Percentiles rank a stretch among this genome's conserved stretches.
Evolutionary conservation across 2,329 filamentous ascomycete species (phyloP).

Genomic region (Davidsoniella virescens): DNA sequence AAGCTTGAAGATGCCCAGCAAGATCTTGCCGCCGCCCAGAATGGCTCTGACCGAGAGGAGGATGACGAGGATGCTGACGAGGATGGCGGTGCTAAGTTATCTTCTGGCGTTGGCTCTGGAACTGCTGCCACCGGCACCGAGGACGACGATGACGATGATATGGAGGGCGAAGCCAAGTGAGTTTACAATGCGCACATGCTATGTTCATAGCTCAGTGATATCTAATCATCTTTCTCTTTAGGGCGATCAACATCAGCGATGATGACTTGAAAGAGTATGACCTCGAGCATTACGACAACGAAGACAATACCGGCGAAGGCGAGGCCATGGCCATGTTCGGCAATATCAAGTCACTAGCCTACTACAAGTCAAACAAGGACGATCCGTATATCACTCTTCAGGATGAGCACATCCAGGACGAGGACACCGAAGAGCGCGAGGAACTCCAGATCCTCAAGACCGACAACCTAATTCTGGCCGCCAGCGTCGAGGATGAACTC

Average conservation of each 20-base stretch:
- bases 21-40: slow-evolving; percentile 42
- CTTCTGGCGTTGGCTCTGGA: not conserved
- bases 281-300: slow-evolving; percentile 82
- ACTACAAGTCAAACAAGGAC: slow-evolving; percentile 85
- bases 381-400: slow-evolving; percentile 93
- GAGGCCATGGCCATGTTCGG: slow-evolving; percentile 84
- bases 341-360: slow-evolving; percentile 82
- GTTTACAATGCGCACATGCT: not conserved
- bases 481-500: slow-evolving; percentile 91
- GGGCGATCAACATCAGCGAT: slow-evolving; percentile 39
- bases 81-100: slow-evolving; percentile 16
- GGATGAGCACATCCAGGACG: slow-evolving; percentile 50
- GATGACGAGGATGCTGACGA: slow-evolving; percentile 17
- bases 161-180: slow-evolving; percentile 12
- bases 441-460: slow-evolving; percentile 85
- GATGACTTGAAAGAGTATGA: slow-evolving; percentile 94
- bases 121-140: not conserved
- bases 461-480: slow-evolving; percentile 82
- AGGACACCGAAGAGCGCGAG: slow-evolving; percentile 68
- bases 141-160: slow-evolving; percentile 4
- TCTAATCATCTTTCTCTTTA: slow-evolving; percentile 14
- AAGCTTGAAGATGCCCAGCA: slow-evolving; percentile 87
- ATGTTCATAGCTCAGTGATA: not conserved
- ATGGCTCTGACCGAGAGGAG: slow-evolving; percentile 18
- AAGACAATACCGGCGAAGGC: slow-evolving; percentile 29